Base-by-base conservation (phyloP, 805 yeast species). In the Torulaspora microellipsoides region DNA sequence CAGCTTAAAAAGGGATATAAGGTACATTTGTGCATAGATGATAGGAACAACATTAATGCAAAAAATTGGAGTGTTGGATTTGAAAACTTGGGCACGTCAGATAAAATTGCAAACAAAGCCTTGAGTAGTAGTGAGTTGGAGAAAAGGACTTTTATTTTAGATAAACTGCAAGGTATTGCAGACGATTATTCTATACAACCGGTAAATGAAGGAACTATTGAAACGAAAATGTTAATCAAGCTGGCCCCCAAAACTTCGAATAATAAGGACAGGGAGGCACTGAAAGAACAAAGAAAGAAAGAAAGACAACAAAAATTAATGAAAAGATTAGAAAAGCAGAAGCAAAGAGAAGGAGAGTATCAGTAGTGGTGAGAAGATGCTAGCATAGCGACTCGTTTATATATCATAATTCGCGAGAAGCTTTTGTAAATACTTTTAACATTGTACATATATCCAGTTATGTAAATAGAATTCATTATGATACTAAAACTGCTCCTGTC, bases 1-100 rank as follows among this genome's bases (percentile, higher is more conserved):
- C 71, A 75, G 14, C 49, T 77, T 45, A 62, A 65, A 30, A 76
- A 71, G 45, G 79, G 76, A 4, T 56, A 57, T 37, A 68, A 64
- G 31, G 67, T 75, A 5, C 64, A 66, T 14, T 54, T 74, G 9
- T 61, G 65, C n/a, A 47, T 76, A 15, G 77, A 71, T 44, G 68
- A 69, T 10, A 70, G 62, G 45, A 59, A 58, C 2, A 58, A 51
- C 33, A 34, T 40, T 5, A 46, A 39, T 14, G 43, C 55, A 4
- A 44, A 46, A 11, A 52, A 54, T 31, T 61, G 65, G 66, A 43
- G 59, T 9, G 60, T 59, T 3, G 46, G 48, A n/a, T 56, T 60
- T 36, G 54, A 52, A n/a, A 48, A 48, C 25, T 17, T 45, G 11
- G 41, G 48, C 17, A 45, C 41, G 8, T 39, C 34, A 13, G 52